Evolutionary conservation across 1,284 basidiomycete genomes (phyloP), one percentile per base, ranked within the genome.

Genomic region (Cryptococcus sp.): DNA sequence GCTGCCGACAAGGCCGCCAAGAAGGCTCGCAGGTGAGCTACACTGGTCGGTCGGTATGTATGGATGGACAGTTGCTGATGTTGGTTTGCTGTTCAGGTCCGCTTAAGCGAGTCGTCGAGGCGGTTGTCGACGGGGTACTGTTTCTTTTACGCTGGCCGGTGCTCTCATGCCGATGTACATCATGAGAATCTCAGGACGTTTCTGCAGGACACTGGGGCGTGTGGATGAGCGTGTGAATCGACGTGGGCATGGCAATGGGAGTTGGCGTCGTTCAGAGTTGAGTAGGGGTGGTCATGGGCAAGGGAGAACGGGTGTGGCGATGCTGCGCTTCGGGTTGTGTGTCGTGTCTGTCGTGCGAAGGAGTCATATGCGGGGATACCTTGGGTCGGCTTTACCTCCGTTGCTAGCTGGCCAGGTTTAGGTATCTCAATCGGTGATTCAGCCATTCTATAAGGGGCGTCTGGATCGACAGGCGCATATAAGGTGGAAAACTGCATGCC

Each of bases 1-100:
- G 73, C 75, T 59, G 78, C 79, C 63, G 67, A 73, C 73, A 79
- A 76, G 62, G 76, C 76, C 49, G 68, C 71, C 68, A 77, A 77
- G 71, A 74, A 75, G 70, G 67, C 71, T 55, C 56, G 51, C 48
- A 56, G 60, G 56, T 68, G 45, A 58, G 59, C 35, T 52, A 28
- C 39, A n/a, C 6, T 1, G 15, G 16, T 21, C 1, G 4, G 8
- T 23, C 12, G 47, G n/a, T 4, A n/a, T 35, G 24, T 11, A 15
- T 3, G 7, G 18, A n/a, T 20, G 48, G 24, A 16, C n/a, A 50
- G 13, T 11, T 8, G 50, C 48, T 50, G 33, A 50, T 40, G 12
- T 39, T 3, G 15, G 12, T 12, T 50, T 28, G 35, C 48, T 50
- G 35, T 18, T 50, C 13, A 52, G 45, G 44, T 46, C 54, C 33